phyloP scores from a whole-genome alignment of 768 basidiomycete genomes.

The Hebeloma cylindrosporum region DNA sequence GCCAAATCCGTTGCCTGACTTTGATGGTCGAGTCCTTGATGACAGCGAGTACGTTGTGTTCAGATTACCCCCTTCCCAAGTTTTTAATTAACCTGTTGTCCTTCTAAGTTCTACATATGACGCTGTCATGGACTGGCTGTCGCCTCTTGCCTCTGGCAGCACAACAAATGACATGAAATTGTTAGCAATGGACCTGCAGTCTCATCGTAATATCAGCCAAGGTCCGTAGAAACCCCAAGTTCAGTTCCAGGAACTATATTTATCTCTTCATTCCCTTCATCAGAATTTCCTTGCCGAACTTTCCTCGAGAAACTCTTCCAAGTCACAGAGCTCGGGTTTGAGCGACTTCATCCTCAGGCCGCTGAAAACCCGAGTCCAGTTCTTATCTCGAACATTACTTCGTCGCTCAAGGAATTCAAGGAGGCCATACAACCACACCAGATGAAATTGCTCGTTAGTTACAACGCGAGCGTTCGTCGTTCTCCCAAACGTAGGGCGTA shows the following conservation, averaged over 20 bases:
- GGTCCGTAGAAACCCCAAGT: no score
- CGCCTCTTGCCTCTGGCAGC: constrained; percentile 23
- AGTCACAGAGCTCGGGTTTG: constrained; percentile 35
- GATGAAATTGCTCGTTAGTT: constrained; percentile 36
- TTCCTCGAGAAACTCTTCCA: constrained; percentile 52
- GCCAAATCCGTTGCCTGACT: constrained; percentile 31
- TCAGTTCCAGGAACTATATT: background rate
- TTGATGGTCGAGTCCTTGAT: constrained; percentile 32
- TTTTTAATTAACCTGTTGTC: constrained; percentile 1
- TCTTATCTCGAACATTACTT: constrained; percentile 29
- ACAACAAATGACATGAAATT: constrained; percentile 31
- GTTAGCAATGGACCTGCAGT: constrained; percentile 41
- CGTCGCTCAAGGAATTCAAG: constrained; percentile 34
- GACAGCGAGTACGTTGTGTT: constrained; percentile 40
- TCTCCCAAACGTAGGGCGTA: constrained; percentile 47
- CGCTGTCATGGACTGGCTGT: constrained; percentile 41
- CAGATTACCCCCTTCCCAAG: constrained; percentile 9
- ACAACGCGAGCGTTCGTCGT: constrained; percentile 43
- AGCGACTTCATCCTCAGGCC: constrained; percentile 18
- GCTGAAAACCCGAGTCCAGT: constrained; percentile 22
- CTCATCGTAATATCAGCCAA: constrained; percentile 45
- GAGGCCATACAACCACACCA: constrained; percentile 32
- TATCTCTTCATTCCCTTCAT: background rate
- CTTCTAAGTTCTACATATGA: constrained; percentile 41
- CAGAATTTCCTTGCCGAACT: constrained; percentile 47